A percentile compares a stretch with the other conserved stretches of the same genome.
phyloP scores from a whole-genome alignment of 164 flowering plant genomes.

The Stephania cephalantha region DNA sequence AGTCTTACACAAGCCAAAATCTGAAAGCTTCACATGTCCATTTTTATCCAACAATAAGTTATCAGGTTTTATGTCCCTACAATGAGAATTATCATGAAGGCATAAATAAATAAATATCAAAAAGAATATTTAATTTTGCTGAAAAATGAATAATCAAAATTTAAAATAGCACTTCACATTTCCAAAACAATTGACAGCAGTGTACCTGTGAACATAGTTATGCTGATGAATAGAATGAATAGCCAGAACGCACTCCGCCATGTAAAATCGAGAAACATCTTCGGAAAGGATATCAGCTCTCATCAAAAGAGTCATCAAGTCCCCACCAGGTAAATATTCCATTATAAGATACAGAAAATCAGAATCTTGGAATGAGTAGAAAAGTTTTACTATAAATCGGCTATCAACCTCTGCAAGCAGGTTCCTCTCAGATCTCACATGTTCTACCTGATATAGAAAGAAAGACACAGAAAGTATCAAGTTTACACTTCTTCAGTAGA shows the following conservation, averaged over 20 bases:
- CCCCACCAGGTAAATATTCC: constrained; percentile 99
- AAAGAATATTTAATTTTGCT: neutral
- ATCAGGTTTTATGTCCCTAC: constrained; percentile 95
- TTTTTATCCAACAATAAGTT: constrained; percentile 81
- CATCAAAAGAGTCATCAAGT: constrained; percentile 85
- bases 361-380: constrained; percentile 86
- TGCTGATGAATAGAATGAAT: constrained; percentile 84
- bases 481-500: neutral
- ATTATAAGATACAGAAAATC: constrained; percentile 84
- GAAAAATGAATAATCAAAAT: neutral
- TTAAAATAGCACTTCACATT: neutral
- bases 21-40: constrained; percentile 96
- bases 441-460: constrained; percentile 60
- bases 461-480: neutral
- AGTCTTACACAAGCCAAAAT: constrained; percentile 94
- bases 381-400: constrained; percentile 79
- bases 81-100: constrained; percentile 14
- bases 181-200: neutral
- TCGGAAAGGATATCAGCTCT: constrained; percentile 79
- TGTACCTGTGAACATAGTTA: constrained; percentile 79
- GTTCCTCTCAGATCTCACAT: constrained; percentile 87
- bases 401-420: constrained; percentile 91
- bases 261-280: constrained; percentile 79
- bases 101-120: neutral
- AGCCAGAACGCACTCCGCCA: constrained; percentile 84